Evolutionary conservation across 495 filamentous ascomycete genomes (phyloP).

Genomic region (Saxispiralis lemnorum): DNA sequence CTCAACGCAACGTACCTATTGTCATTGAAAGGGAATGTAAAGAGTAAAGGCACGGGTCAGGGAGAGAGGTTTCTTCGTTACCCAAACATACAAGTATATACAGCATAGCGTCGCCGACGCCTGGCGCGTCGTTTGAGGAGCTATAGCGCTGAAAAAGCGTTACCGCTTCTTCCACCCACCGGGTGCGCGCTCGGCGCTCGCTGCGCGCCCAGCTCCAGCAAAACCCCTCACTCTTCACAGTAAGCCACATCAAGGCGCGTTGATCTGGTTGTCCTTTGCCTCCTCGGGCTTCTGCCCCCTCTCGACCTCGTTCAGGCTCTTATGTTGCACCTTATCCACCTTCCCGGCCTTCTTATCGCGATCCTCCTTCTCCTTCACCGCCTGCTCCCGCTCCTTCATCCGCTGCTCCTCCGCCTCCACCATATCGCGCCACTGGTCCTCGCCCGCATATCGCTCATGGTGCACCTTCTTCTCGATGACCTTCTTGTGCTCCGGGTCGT

Average conservation of each 20-base stretch:
- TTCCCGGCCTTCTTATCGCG: slow-evolving; percentile 16
- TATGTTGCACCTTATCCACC: slow-evolving; percentile 6
- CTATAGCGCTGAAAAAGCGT: too few species aligned
- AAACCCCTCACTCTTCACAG: too few species aligned
- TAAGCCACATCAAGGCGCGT: slow-evolving; percentile 8
- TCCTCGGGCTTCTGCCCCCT: slow-evolving; percentile 13
- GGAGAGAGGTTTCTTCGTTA: too few species aligned
- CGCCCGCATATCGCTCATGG: slow-evolving; percentile 54
- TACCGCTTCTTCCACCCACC: too few species aligned
- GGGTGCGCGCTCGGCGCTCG: too few species aligned
- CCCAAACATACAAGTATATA: too few species aligned
- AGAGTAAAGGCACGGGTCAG: too few species aligned
- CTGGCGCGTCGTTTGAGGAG: too few species aligned
- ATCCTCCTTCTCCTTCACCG: slow-evolving; percentile 15
- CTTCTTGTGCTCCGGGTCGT: slow-evolving; percentile 54
- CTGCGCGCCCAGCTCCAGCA: too few species aligned
- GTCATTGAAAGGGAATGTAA: too few species aligned
- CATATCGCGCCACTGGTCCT: slow-evolving; percentile 67
- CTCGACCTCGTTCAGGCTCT: slow-evolving; percentile 15
- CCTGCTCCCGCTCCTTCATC: slow-evolving; percentile 23
- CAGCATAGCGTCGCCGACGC: too few species aligned
- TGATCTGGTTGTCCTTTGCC: slow-evolving; percentile 7
- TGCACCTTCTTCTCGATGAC: slow-evolving; percentile 54
- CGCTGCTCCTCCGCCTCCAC: slow-evolving; percentile 26
- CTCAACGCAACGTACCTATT: too few species aligned